A percentile compares a stretch with the other conserved stretches of the same genome.
Conservation (phyloP, 2,329 filamentous ascomycete species). For the Claviceps spartinae region DNA sequence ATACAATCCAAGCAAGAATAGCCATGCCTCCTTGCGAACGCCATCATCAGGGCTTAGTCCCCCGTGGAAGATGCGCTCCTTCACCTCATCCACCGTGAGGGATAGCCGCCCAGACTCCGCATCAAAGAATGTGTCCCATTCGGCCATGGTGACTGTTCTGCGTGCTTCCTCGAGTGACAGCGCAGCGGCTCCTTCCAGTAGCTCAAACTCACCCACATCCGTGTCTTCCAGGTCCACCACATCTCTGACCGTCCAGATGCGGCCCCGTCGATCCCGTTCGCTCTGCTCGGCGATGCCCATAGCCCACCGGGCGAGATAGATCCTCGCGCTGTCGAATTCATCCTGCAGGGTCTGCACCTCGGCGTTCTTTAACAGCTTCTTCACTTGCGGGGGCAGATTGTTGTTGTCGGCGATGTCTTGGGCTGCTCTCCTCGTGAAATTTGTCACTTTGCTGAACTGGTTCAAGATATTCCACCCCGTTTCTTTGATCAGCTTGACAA, state of each 20-base stretch:
- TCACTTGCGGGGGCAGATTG: conserved; percentile 76
- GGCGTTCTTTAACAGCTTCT: conserved; percentile 72
- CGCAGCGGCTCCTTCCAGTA: conserved; percentile 66
- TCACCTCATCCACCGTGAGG: conserved; percentile 80
- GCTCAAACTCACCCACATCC: conserved; percentile 89
- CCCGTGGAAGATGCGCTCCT: conserved; percentile 93
- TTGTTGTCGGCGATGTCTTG: conserved; percentile 88
- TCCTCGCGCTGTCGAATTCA: conserved; percentile 88
- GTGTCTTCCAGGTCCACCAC: conserved; percentile 90
- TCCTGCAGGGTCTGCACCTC: conserved; percentile 93
- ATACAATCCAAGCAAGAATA: conserved; percentile 83
- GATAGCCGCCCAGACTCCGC: conserved; percentile 56
- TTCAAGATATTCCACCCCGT: conserved; percentile 94
- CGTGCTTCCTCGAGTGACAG: conserved; percentile 65
- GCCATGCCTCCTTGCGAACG: conserved; percentile 90
- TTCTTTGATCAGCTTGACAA: conserved; percentile 88
- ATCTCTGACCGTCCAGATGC: conserved; percentile 88
- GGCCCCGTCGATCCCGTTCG: conserved; percentile 69
- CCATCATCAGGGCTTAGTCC: conserved; percentile 81
- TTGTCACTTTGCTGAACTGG: conserved; percentile 93
- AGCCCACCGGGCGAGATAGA: conserved; percentile 92
- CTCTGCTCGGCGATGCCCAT: conserved; percentile 98
- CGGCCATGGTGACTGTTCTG: conserved; percentile 62
- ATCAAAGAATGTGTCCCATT: conserved; percentile 91
- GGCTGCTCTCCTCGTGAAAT: conserved; percentile 82